Evolutionary conservation across 2,329 filamentous ascomycete genomes (phyloP).

Genomic region (Diatrype stigma): DNA sequence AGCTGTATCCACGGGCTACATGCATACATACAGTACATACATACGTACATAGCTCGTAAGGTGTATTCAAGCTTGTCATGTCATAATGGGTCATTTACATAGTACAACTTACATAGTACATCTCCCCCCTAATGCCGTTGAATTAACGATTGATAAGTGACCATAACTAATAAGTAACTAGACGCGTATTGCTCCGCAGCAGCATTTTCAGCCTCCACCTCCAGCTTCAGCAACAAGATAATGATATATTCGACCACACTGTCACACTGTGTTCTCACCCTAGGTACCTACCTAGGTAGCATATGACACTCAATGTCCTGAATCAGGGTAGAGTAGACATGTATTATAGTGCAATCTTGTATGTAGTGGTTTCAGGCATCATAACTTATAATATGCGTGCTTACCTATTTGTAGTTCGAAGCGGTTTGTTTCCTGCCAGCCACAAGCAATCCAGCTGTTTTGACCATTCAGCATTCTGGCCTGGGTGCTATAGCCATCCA

Average conservation of each 20-base stretch:
- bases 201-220: not conserved
- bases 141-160: not conserved
- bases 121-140: not conserved
- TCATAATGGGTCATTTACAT: not conserved
- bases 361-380: too few species aligned
- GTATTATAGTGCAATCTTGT: too few species aligned
- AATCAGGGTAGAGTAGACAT: too few species aligned
- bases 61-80: not conserved
- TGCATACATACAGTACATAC: too few species aligned
- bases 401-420: not conserved
- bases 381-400: not conserved
- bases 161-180: not conserved
- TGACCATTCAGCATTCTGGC: too few species aligned
- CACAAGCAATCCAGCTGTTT: not conserved
- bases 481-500: not conserved
- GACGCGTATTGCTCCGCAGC: not conserved
- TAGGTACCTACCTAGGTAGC: too few species aligned
- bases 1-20: too few species aligned
- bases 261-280: not conserved
- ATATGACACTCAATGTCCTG: too few species aligned
- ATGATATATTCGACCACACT: not conserved
- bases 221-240: not conserved
- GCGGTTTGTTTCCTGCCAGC: not conserved
- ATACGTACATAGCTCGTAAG: too few species aligned
- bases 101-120: too few species aligned